A percentile compares a stretch with the other conserved stretches of the same genome.
Evolutionary conservation across 2,329 filamentous ascomycete species (phyloP).

Genomic region (Ophiostoma australiae): DNA sequence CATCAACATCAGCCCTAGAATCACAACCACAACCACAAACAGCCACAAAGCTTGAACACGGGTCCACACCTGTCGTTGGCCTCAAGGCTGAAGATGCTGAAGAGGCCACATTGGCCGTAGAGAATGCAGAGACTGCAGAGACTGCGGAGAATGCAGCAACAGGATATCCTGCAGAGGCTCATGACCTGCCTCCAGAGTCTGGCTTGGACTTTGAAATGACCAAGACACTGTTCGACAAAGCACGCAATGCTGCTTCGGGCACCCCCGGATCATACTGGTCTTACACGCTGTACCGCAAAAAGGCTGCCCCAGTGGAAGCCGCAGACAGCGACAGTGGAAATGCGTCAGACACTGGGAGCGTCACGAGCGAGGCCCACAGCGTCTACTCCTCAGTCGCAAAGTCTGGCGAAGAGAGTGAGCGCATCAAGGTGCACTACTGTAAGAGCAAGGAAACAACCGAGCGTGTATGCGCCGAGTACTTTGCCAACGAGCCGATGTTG

Average conservation of each 20-base stretch:
- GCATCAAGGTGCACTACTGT: constrained; percentile 73
- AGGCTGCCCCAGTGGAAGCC: constrained; percentile 35
- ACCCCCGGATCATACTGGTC: constrained; percentile 59
- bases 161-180: not conserved
- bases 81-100: not conserved
- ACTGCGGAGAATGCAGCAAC: not conserved
- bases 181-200: constrained; percentile 35
- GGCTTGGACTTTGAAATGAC: constrained; percentile 45
- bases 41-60: not conserved
- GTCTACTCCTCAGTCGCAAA: not conserved
- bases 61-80: not conserved
- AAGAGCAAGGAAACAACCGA: constrained; percentile 63
- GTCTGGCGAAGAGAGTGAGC: constrained; percentile 26
- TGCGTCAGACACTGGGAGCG: not conserved
- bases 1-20: not conserved
- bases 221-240: constrained; percentile 43
- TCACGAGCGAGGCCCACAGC: not conserved
- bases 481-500: constrained; percentile 64
- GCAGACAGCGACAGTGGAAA: constrained; percentile 28
- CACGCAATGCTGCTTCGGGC: constrained; percentile 43
- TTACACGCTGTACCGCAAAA: constrained; percentile 60
- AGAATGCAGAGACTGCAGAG: not conserved
- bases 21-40: not conserved
- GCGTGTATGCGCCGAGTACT: constrained; percentile 57
- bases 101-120: not conserved